These are phyloP conservation scores for Dioszegia hungarica DNA, from an alignment of 768 basidiomycete genomes.

Conservation along the genomic window DNA sequence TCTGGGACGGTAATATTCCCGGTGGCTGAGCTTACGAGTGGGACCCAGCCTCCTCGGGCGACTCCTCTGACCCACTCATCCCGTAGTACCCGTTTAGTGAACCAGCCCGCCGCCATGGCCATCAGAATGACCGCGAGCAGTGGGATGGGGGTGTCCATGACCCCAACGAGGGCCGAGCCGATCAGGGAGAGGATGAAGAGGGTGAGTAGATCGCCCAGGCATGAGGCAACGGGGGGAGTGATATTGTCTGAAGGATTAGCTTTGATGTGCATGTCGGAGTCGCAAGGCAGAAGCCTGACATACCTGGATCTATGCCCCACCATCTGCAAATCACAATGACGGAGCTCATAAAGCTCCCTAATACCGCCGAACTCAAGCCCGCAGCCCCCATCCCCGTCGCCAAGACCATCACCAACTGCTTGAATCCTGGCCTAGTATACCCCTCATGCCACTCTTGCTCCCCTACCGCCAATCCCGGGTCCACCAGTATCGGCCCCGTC, in stretches of 20 bases:
- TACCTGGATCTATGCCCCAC: conserved; percentile 78
- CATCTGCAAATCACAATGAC: conserved; percentile 73
- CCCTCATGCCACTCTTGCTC: conserved; percentile 43
- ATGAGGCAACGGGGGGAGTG: conserved; percentile 86
- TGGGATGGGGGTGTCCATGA: conserved; percentile 64
- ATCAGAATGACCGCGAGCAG: conserved; percentile 46
- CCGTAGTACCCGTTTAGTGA: conserved; percentile 48
- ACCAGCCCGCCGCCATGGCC: conserved; percentile 48
- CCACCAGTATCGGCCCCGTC: conserved; percentile 6
- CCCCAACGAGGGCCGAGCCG: conserved; percentile 60
- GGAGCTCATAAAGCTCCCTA: conserved; percentile 88
- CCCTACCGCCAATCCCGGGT: conserved; percentile 27
- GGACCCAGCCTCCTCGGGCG: conserved; percentile 79
- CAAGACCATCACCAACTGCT: conserved; percentile 51
- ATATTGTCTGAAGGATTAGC: conserved; percentile 68
- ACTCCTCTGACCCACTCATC: conserved; percentile 69
- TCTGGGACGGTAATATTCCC: too few species aligned
- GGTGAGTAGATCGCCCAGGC: conserved; percentile 87
- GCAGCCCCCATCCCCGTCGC: conserved; percentile 67
- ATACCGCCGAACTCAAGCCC: conserved; percentile 66
- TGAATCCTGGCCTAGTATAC: conserved; percentile 49
- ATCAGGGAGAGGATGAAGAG: conserved; percentile 69
- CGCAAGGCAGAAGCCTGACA: conserved; percentile 17
- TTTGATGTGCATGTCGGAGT: too few species aligned
- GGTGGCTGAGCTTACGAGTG: conserved; percentile 59